Base-by-base conservation (phyloP, 768 basidiomycete genomes). In the Vararia minispora region DNA sequence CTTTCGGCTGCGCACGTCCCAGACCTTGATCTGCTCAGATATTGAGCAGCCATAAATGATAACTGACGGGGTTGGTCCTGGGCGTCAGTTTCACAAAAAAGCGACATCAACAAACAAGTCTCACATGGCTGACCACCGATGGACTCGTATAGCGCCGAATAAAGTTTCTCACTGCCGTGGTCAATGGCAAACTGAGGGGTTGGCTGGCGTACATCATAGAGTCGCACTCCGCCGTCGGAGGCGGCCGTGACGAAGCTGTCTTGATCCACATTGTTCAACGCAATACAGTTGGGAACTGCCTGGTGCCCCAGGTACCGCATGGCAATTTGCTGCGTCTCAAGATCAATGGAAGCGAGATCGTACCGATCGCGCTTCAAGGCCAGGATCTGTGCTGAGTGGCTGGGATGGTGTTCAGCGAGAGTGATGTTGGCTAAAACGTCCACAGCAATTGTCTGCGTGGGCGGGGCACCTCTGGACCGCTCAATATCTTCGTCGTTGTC, bases 271-370 rank as follows among this genome's bases (percentile, higher is more conserved):
- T 39, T 47, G 43, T 59, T 62, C 6, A 58, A 63, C 6, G 63
- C 56, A 41, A 67, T 54, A 7, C 34, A 42, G 11, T 41, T 37
- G 10, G 64, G 52, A 7, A 35, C 41, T 1, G 55, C 65, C 6
- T 61, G 64, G 37, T 64, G 60, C 1, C 64, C 68, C 5, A 68
- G 42, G 41, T 61, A 67, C 6, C 59, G 49, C 6, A 50, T 39
- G 1, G 36, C 50, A 3, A 48, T 47, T 33, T 56, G 31, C 17
- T 33, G 12, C 17, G 31, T 33, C 42, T 61, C 60, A 1, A 66
- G 38, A 42, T 66, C 64, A 4, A 64, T 33, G 3, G 41, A 16
- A 38, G 48, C 35, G 30, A 47, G 51, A 0, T 22, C 25, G 33
- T 49, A 51, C 10, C 37, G 13, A 17, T 35, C 22, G 13, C 20